phyloP scores from a whole-genome alignment of 352 stramenopile species.

The Chrysophaeum taylorii region DNA sequence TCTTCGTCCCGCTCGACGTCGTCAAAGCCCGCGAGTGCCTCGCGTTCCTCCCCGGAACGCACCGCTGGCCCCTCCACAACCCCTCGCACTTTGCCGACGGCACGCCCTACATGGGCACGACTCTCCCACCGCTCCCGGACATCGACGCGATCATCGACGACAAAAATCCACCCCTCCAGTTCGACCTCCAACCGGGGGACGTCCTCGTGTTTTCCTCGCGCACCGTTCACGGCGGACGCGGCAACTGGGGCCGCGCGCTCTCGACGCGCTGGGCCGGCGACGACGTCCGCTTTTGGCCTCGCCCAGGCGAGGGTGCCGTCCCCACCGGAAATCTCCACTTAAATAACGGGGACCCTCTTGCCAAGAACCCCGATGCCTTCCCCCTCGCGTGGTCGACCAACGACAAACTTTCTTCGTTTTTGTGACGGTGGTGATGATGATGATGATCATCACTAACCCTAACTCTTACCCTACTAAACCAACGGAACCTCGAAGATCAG shows the following conservation, averaged over 20 bases:
- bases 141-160: too few species aligned
- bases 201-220: background rate
- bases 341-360: too few species aligned
- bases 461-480: too few species aligned
- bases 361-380: too few species aligned
- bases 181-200: background rate
- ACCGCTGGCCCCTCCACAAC: background rate
- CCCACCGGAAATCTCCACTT: too few species aligned
- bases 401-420: too few species aligned
- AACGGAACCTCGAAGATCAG: too few species aligned
- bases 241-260: background rate
- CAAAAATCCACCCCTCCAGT: too few species aligned
- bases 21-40: background rate
- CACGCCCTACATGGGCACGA: background rate
- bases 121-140: background rate
- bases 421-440: too few species aligned
- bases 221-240: background rate
- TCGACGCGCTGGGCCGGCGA: background rate
- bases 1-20: background rate
- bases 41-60: background rate
- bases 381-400: too few species aligned
- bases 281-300: slow-evolving; percentile 6
- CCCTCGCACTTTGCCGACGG: background rate
- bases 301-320: too few species aligned
- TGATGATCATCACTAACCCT: too few species aligned